phyloP scores from a whole-genome alignment of 345 rosid species.

The Garcia nutans region DNA sequence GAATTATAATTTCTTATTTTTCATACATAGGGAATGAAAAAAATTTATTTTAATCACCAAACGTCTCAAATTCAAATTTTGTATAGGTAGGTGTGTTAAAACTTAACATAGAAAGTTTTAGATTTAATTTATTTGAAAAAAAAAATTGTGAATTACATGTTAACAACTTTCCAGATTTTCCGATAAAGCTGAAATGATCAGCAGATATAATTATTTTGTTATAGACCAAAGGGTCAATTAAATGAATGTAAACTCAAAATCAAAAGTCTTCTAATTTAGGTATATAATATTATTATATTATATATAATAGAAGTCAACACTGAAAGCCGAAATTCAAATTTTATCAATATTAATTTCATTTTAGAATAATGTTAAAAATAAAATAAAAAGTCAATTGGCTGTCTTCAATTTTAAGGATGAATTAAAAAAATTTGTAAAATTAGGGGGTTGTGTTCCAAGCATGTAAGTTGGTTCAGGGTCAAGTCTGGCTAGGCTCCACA shows the following conservation, averaged over 20 bases:
- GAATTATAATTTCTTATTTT: no score
- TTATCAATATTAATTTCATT: no score
- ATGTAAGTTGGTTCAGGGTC: not conserved
- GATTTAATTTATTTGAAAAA: no score
- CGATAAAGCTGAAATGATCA: not conserved
- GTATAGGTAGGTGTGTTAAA: no score
- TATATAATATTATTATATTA: no score
- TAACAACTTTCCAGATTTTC: not conserved
- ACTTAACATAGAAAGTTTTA: no score
- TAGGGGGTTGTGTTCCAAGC: not conserved
- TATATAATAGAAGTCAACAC: no score
- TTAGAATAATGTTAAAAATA: not conserved
- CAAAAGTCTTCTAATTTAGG: not conserved
- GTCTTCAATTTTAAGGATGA: slow-evolving; percentile 4
- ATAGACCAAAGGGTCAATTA: not conserved
- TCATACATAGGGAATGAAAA: no score
- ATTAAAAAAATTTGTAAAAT: not conserved
- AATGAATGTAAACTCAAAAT: not conserved
- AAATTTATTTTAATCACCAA: no score
- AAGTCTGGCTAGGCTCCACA: not conserved
- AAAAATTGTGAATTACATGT: no score
- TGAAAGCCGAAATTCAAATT: no score
- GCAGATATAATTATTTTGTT: not conserved
- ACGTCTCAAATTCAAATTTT: no score
- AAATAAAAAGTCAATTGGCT: slow-evolving; percentile 18